phyloP scores from a whole-genome alignment of 2,329 filamentous ascomycete species.

The Fusarium sp. region DNA sequence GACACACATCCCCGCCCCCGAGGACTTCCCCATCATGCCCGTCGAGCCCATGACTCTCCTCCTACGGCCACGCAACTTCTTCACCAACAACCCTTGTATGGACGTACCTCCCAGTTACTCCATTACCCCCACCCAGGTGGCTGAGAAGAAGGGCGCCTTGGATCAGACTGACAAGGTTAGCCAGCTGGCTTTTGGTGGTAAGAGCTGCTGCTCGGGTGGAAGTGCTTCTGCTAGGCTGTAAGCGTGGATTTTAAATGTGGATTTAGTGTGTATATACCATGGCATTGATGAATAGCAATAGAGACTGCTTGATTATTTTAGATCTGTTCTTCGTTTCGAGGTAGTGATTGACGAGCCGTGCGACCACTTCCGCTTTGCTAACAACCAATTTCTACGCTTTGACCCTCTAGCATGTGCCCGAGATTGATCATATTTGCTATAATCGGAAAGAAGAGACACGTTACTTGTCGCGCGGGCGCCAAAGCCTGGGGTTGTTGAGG shows the following conservation, averaged over 20 bases:
- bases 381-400: too few relatives aligned
- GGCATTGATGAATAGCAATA: slow-evolving; percentile 1
- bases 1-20: slow-evolving; percentile 88
- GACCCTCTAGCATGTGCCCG: too few relatives aligned
- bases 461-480: not conserved
- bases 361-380: not conserved
- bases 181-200: slow-evolving; percentile 42
- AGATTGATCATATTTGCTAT: too few relatives aligned
- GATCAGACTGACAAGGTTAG: slow-evolving; percentile 41
- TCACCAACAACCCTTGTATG: slow-evolving; percentile 80
- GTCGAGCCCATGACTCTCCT: slow-evolving; percentile 86
- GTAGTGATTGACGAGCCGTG: fast-evolving
- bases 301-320: not conserved
- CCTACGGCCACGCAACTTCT: slow-evolving; percentile 85
- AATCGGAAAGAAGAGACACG: too few relatives aligned
- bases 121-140: slow-evolving; percentile 46
- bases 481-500: not conserved
- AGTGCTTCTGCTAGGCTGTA: slow-evolving; percentile 32
- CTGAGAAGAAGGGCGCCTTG: slow-evolving; percentile 36
- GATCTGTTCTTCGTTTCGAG: not conserved
- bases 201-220: slow-evolving; percentile 28
- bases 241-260: not conserved
- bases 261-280: slow-evolving; percentile 3
- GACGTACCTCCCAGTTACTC: slow-evolving; percentile 75
- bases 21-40: slow-evolving; percentile 95